Conservation (phyloP, 768 basidiomycete genomes). For the Amanita phalloides region DNA sequence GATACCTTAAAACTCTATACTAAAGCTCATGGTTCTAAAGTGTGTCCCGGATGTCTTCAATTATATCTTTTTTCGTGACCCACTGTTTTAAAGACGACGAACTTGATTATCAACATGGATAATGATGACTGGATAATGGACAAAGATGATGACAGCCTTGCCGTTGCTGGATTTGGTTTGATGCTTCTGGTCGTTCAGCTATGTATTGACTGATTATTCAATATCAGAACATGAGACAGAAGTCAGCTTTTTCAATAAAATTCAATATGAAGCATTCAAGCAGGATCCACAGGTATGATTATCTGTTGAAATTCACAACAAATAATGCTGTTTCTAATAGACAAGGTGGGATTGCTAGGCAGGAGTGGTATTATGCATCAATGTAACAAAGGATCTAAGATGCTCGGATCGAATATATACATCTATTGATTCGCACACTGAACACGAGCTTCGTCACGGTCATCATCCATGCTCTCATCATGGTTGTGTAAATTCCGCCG, state of each 20-base stretch:
- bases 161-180: conserved; percentile 68
- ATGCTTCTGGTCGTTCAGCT: conserved; percentile 2
- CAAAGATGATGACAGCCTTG: conserved; percentile 56
- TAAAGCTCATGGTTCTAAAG: conserved; percentile 92
- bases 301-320: not conserved
- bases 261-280: conserved; percentile 74
- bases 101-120: conserved; percentile 96
- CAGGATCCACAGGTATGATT: conserved; percentile 63
- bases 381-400: conserved; percentile 21
- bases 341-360: conserved; percentile 34
- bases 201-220: not conserved
- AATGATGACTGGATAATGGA: conserved; percentile 88
- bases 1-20: conserved; percentile 95
- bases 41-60: conserved; percentile 15
- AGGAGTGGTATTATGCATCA: conserved; percentile 27
- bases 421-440: conserved; percentile 87
- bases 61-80: not conserved
- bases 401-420: conserved; percentile 9
- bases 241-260: conserved; percentile 80
- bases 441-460: conserved; percentile 83
- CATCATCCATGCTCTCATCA: conserved; percentile 90
- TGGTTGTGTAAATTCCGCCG: conserved; percentile 28
- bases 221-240: conserved; percentile 91
- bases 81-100: conserved; percentile 59
- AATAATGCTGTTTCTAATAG: conserved; percentile 14